Base-by-base conservation (phyloP, 306 rosid species). In the Purshia tridentata region DNA sequence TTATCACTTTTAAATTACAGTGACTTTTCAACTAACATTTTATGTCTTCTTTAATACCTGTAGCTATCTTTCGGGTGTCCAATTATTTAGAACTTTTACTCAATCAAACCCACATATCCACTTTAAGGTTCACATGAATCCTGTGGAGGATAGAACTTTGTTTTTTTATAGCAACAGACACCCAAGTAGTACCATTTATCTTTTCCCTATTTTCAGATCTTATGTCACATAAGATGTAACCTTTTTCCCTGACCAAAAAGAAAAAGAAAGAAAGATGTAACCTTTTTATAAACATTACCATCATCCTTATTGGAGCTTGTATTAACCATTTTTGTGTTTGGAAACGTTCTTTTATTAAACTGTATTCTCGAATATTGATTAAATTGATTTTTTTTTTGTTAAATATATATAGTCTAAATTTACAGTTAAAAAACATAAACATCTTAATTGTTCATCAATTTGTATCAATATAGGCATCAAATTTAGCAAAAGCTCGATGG, bases 1-100 rank as follows among this genome's bases (percentile, higher is more conserved):
- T 73, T 72, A 51, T 73, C 83, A 65, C 89, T 86, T 92, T 88
- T 86, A 57, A 75, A 66, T 63, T 44, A 82, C 56, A 72, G 79
- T 65, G 97, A 93, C 89, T 61, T 76, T 76, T 86, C 90, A 90
- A 83, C 92, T 20, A 79, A 80, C 83, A 18, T 44, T 53, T 72
- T 35, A 29, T 76, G 73, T 73, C 87, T 74, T 79, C 66, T 83
- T 44, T 84, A 78, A 72, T 70, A 19, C 74, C 86, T 75, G 82
- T 72, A 46, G 15, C 87, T 76, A 82, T 78, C 82, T 71, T 66
- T 76, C 79, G 65, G 87, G 82, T 80, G 89, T 81, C 83, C 61
- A 76, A 74, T 72, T 69, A 10, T 84, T 79, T 81, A 86, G 85
- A 75, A 46, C 76, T 53, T 80, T 78, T 73, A 50, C 29, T 35